A percentile compares a stretch with the other conserved stretches of the same genome.
Evolutionary conservation across 2,329 filamentous ascomycete species (phyloP).

Genomic region (Amauroascus niger): DNA sequence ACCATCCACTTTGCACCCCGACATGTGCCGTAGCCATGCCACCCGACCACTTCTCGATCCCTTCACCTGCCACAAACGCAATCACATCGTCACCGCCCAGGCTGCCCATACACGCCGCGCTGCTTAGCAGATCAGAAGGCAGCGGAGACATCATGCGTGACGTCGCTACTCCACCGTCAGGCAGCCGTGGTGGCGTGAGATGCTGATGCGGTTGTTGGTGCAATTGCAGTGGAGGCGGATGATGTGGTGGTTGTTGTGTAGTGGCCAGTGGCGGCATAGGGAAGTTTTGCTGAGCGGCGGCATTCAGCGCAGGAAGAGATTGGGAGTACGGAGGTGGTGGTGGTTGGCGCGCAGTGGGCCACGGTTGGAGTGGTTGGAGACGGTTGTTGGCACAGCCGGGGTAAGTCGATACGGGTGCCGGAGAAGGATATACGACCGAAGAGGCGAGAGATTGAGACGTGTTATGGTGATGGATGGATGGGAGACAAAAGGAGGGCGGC

Average conservation of each 20-base stretch:
- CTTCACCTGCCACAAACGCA: constrained; percentile 16
- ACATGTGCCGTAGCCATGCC: neutral
- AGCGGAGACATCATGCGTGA: neutral
- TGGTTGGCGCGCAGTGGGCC: constrained; percentile 24
- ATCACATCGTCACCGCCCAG: constrained; percentile 18
- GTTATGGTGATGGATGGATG: constrained; percentile 28
- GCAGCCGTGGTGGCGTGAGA: neutral
- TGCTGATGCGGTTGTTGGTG: constrained; percentile 5
- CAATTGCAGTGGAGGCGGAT: neutral
- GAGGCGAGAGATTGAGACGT: constrained; percentile 24
- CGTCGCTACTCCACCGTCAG: neutral
- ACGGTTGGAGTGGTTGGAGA: constrained; percentile 33
- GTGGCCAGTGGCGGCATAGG: constrained; percentile 28
- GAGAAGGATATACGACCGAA: constrained; percentile 23
- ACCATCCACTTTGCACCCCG: constrained; percentile 11
- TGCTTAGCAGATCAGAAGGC: neutral
- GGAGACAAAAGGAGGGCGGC: constrained; percentile 20
- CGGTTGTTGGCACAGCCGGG: constrained; percentile 19
- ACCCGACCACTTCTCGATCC: constrained; percentile 14
- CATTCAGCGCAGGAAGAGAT: constrained; percentile 32
- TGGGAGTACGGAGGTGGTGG: constrained; percentile 30
- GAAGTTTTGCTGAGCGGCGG: constrained; percentile 25
- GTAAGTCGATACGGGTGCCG: constrained; percentile 25
- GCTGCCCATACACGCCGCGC: constrained; percentile 10
- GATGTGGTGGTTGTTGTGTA: neutral